Evolutionary conservation across 1,139 yeast species (phyloP).

Genomic region (Hanseniaspora uvarum): DNA sequence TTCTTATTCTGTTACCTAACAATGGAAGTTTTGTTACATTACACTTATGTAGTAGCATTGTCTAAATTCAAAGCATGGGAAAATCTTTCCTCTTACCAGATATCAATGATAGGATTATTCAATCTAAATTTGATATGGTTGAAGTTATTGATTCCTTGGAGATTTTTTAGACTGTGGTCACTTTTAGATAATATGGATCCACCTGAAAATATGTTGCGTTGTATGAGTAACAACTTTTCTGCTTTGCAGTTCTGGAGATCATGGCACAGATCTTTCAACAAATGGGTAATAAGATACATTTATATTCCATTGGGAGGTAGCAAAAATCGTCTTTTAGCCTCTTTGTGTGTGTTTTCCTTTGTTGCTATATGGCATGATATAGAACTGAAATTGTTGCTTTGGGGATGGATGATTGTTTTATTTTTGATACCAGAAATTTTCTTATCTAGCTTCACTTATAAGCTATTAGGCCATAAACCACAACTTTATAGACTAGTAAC

Average conservation of each 20-base stretch:
- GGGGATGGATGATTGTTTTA: slow-evolving; percentile 94
- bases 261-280: slow-evolving; percentile 91
- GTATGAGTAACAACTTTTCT: slow-evolving; percentile 88
- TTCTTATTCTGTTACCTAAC: slow-evolving; percentile 61
- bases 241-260: slow-evolving; percentile 96
- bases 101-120: slow-evolving; percentile 88
- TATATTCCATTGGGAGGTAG: slow-evolving; percentile 88
- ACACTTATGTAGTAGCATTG: slow-evolving; percentile 85
- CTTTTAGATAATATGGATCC: slow-evolving; percentile 85
- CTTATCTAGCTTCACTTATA: slow-evolving; percentile 41
- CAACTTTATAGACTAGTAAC: slow-evolving; percentile 69
- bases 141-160: slow-evolving; percentile 87
- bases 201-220: slow-evolving; percentile 95
- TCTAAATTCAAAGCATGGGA: slow-evolving; percentile 80
- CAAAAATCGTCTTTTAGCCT: slow-evolving; percentile 54
- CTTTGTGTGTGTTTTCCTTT: slow-evolving; percentile 83
- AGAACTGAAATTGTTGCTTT: slow-evolving; percentile 66
- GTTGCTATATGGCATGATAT: slow-evolving; percentile 99
- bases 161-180: slow-evolving; percentile 88
- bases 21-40: slow-evolving; percentile 85
- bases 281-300: slow-evolving; percentile 75
- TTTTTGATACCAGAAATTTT: slow-evolving; percentile 80
- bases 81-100: slow-evolving; percentile 81
- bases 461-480: slow-evolving; percentile 38
- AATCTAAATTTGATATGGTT: slow-evolving; percentile 87